phyloP scores from a whole-genome alignment of 73 alveolate species.

The Paramecium tetraurelia region DNA sequence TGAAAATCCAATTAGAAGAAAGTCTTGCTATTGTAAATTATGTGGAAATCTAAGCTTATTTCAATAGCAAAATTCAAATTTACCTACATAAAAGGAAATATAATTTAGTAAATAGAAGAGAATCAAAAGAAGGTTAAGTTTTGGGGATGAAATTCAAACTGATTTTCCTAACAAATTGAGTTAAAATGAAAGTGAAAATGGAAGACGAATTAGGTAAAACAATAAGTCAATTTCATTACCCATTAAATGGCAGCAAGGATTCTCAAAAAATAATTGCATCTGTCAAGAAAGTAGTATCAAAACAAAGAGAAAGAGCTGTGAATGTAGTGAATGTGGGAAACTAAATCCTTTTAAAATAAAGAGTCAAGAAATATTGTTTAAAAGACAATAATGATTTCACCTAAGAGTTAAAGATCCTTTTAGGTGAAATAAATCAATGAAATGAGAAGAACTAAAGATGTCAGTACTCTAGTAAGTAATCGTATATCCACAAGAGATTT shows the following conservation, averaged over 20 bases:
- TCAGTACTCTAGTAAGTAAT: not conserved
- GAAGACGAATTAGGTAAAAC: not conserved
- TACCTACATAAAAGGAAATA: not conserved
- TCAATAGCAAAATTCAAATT: not conserved
- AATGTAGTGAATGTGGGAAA: slow-evolving; percentile 27
- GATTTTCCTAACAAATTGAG: not conserved
- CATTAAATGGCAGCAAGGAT: not conserved
- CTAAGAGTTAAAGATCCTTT: not conserved
- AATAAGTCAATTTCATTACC: not conserved
- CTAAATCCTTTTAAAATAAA: not conserved
- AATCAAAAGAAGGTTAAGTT: not conserved
- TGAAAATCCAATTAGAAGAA: not conserved
- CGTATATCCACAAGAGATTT: slow-evolving; percentile 1
- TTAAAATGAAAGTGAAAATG: not conserved
- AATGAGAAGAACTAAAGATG: not conserved
- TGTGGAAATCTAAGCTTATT: not conserved
- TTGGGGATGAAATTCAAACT: not conserved
- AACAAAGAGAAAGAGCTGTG: not conserved
- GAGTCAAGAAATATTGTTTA: not conserved
- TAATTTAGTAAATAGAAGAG: not conserved
- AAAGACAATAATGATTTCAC: not conserved
- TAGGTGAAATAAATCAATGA: not conserved
- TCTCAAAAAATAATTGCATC: not conserved
- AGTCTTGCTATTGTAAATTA: not conserved
- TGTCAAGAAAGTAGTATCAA: not conserved